Evolutionary conservation across 139 green algal genomes (phyloP).

Genomic region (Spirogloea muscicola): DNA sequence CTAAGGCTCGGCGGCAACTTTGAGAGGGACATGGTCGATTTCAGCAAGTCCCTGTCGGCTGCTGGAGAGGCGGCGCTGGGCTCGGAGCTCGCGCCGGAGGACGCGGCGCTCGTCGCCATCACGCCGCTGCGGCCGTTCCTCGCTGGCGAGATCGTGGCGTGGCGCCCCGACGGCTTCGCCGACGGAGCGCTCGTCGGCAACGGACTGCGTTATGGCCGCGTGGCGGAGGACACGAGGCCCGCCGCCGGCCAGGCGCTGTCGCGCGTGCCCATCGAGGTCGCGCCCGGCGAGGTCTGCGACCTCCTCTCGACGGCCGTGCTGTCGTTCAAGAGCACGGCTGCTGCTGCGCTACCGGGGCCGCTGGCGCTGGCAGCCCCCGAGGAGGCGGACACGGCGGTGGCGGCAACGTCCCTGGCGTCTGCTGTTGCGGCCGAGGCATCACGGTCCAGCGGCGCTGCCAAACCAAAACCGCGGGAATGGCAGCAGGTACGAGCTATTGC

Average conservation of each 20-base stretch:
- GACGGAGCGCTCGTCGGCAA: slow-evolving; percentile 9
- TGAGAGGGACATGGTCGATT: background rate
- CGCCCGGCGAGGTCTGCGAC: slow-evolving; percentile 32
- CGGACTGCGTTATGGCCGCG: slow-evolving; percentile 48
- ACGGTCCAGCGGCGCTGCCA: no score
- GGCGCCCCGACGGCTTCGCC: background rate
- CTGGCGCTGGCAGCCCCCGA: no score
- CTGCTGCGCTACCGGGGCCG: no score
- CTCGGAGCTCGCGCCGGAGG: slow-evolving; percentile 47
- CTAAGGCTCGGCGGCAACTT: background rate
- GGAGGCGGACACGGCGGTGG: no score
- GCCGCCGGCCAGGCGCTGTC: slow-evolving; percentile 41
- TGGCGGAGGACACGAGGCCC: slow-evolving; percentile 51
- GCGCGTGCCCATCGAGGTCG: slow-evolving; percentile 48
- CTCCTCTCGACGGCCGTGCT: slow-evolving; percentile 57
- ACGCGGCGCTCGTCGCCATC: slow-evolving; percentile 54
- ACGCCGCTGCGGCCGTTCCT: slow-evolving; percentile 56
- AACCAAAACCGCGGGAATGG: no score
- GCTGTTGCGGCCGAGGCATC: no score
- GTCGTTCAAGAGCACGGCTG: slow-evolving; percentile 47
- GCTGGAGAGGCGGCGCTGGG: slow-evolving; percentile 30
- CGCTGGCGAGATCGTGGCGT: slow-evolving; percentile 48
- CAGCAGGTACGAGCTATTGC: no score
- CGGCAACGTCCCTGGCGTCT: no score
- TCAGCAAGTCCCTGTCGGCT: background rate